These are phyloP conservation scores for Candida pseudoviswanathii DNA, from an alignment of 1,139 yeast genomes.

Conservation along the genomic window DNA sequence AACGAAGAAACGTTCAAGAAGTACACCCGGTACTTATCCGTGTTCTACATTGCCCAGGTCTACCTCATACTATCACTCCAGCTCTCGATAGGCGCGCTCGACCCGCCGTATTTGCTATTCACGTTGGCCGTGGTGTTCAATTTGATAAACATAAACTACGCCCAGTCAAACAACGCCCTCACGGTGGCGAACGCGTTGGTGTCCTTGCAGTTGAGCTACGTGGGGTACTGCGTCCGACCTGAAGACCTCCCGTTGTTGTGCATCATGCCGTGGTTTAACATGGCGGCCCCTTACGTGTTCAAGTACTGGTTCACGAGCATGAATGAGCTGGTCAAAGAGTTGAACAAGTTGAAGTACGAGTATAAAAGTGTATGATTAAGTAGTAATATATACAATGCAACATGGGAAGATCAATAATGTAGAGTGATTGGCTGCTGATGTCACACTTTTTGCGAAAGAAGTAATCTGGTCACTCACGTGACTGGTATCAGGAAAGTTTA, in stretches of 20 bases:
- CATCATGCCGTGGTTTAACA: conserved; percentile 2
- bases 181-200: background rate
- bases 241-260: background rate
- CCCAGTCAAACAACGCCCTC: background rate
- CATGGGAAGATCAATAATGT: too few relatives aligned
- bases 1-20: background rate
- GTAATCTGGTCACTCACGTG: too few relatives aligned
- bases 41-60: background rate
- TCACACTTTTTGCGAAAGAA: too few relatives aligned
- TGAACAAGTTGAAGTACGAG: conserved; percentile 5
- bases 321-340: conserved; percentile 2
- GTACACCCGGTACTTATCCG: background rate
- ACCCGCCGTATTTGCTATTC: background rate
- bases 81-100: too few relatives aligned
- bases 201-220: background rate
- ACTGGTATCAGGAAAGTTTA: too few relatives aligned
- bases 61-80: background rate
- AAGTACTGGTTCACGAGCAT: conserved; percentile 1
- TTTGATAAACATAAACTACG: background rate
- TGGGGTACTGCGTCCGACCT: background rate
- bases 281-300: background rate
- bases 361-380: background rate
- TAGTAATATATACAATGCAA: too few relatives aligned
- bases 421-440: too few relatives aligned
- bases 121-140: background rate